Base-by-base conservation (phyloP, 2,329 filamentous ascomycete genomes). In the Sporothrix inflata region DNA sequence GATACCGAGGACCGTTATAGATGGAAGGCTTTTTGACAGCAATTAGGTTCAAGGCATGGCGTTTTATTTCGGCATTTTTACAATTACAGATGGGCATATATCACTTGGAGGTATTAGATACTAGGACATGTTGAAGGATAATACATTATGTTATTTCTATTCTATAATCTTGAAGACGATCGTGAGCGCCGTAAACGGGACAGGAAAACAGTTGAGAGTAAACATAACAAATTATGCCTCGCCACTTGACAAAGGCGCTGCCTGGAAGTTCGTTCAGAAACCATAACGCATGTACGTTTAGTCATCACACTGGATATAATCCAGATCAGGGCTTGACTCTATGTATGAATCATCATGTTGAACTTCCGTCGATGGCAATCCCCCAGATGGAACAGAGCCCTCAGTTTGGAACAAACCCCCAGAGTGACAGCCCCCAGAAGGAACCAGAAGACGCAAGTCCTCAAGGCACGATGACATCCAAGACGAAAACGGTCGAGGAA, bases 301-400 rank as follows among this genome's bases (percentile, higher is more conserved):
- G 78, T 87, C 85, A 81, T 84, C 80, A 80, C 77, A 75, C 77
- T 77, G 78, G 78, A 77, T 77, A 80, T 80, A 78, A 78, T 75
- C 74, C 76, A 79, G 88, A 89, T 97, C 93, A 92, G 94, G 93
- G 94, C 94, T 98, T 98, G 94, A 98, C 94, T 98, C 94, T 97
- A 94, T 94, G 87, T 89, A 91, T 87, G 86, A 91, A 89, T 97
- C 94, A 97, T 98, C 94, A 97, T 87, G 78, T 69, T 91, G 84
- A 88, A 87, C 88, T 92, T 89, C 83, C 61, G 12, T 19, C 24
- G 40, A 51, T 16, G 21, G 24, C 61, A 27, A 60, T 21, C 45
- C 70, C 49, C 40, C 51, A 38, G 40, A 24, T 85, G 38, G 82
- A 81, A 78, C 24, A 57, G 12, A 40, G 45, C 60, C 57, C 57